Percentiles rank a stretch among this genome's conserved stretches.
Conservation (phyloP, 495 filamentous ascomycete species). For the Penicillium dipodomyicola region DNA sequence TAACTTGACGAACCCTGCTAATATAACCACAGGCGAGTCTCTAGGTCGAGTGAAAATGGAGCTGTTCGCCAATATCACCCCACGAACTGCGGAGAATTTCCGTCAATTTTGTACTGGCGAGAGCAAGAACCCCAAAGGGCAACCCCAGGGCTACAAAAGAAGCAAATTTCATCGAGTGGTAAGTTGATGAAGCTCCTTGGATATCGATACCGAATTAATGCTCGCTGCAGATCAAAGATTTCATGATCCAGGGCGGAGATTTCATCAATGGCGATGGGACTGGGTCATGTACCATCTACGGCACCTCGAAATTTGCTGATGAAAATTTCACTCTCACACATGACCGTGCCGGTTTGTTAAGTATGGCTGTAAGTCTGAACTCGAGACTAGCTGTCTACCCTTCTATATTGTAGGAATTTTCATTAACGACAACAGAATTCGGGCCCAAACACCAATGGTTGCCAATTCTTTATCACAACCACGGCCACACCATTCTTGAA, state of each 20-base stretch:
- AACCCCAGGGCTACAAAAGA: slow-evolving; percentile 89
- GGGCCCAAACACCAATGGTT: slow-evolving; percentile 91
- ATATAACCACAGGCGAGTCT: slow-evolving; percentile 63
- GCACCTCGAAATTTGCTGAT: slow-evolving; percentile 77
- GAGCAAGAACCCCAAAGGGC: slow-evolving; percentile 73
- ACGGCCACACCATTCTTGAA: slow-evolving; percentile 85
- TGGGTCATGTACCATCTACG: slow-evolving; percentile 84
- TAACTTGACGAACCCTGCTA: background rate
- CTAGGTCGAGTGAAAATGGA: slow-evolving; percentile 93
- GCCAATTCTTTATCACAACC: slow-evolving; percentile 96
- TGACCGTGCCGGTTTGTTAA: slow-evolving; percentile 73
- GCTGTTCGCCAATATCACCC: slow-evolving; percentile 80
- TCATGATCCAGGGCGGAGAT: slow-evolving; percentile 97
- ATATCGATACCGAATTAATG: background rate
- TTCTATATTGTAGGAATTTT: background rate
- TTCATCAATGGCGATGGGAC: slow-evolving; percentile 94
- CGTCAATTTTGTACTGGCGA: slow-evolving; percentile 96
- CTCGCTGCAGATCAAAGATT: slow-evolving; percentile 77
- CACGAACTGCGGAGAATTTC: slow-evolving; percentile 94
- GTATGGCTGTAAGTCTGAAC: slow-evolving; percentile 76
- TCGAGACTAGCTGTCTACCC: background rate
- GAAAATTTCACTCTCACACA: slow-evolving; percentile 86
- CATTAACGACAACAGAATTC: slow-evolving; percentile 61
- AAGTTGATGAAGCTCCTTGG: slow-evolving; percentile 38
- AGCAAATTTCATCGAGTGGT: slow-evolving; percentile 94